Evolutionary conservation across 1,284 basidiomycete genomes (phyloP).

Genomic region (Vanrija humicola): DNA sequence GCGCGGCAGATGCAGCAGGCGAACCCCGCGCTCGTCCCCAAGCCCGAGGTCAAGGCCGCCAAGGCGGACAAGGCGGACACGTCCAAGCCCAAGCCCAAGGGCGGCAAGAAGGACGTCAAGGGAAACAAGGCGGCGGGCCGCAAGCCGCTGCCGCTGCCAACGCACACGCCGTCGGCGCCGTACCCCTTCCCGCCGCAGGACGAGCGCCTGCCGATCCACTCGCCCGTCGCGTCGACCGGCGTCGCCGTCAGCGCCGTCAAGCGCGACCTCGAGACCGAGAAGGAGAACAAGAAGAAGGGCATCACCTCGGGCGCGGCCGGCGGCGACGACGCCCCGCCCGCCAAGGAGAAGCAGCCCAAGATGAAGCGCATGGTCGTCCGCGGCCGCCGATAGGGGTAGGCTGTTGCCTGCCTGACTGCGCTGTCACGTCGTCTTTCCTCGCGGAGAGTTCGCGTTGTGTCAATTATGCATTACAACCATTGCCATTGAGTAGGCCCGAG

Average conservation of each 20-base stretch:
- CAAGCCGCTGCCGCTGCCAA: conserved; percentile 13
- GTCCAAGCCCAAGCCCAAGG: conserved; percentile 8
- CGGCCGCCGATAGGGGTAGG: conserved; percentile 30
- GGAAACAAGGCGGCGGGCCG: not conserved
- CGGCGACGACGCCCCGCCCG: conserved; percentile 1
- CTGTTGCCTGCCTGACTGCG: not conserved
- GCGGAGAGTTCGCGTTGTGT: conserved; percentile 21
- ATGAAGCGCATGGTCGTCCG: conserved; percentile 44
- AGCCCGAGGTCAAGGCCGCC: conserved; percentile 10
- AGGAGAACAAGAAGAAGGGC: conserved; percentile 47
- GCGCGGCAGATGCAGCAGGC: conserved; percentile 67
- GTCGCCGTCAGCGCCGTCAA: conserved; percentile 45
- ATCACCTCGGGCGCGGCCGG: conserved; percentile 13
- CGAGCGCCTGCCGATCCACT: conserved; percentile 46
- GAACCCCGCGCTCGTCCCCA: conserved; percentile 63
- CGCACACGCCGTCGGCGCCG: conserved; percentile 36
- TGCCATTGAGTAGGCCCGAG: conserved; percentile 4
- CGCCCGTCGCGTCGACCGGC: conserved; percentile 41
- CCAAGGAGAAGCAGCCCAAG: conserved; percentile 36
- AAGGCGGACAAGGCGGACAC: conserved; percentile 10
- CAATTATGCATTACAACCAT: conserved; percentile 21
- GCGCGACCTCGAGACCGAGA: conserved; percentile 46
- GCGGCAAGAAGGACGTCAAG: conserved; percentile 5
- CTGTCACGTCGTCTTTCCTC: conserved; percentile 17
- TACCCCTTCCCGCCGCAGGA: conserved; percentile 38